phyloP scores from a whole-genome alignment of 2,329 filamentous ascomycete species.

The Tolypocladium capitatum region DNA sequence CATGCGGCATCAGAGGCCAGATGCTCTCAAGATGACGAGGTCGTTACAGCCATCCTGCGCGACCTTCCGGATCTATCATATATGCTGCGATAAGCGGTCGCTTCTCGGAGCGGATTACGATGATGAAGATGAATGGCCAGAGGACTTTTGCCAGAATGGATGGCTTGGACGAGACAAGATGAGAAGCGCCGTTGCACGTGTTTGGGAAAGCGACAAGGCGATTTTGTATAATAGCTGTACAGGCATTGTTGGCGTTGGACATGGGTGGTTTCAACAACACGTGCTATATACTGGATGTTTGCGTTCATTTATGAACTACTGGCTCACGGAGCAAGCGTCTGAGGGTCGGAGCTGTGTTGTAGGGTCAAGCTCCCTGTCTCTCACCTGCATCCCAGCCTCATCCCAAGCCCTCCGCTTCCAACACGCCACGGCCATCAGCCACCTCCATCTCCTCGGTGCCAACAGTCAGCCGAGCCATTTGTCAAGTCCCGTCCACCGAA shows the following conservation, averaged over 20 bases:
- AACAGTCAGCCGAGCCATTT: not conserved
- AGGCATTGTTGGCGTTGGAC: not conserved
- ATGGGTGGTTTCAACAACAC: not conserved
- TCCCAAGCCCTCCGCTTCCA: not conserved
- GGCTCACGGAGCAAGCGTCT: not conserved
- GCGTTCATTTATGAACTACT: no score
- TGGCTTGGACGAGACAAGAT: not conserved
- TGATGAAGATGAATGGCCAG: not conserved
- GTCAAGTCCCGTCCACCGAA: no score
- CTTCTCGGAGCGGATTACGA: not conserved
- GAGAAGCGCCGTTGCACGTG: not conserved
- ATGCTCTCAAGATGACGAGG: conserved; percentile 13
- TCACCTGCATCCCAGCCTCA: no score
- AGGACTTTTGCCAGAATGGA: not conserved
- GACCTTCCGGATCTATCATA: conserved; percentile 31
- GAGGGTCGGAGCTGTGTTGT: not conserved
- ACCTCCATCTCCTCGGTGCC: not conserved
- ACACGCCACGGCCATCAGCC: not conserved
- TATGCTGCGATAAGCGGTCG: conserved; percentile 23
- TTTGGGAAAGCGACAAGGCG: not conserved
- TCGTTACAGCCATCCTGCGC: conserved; percentile 21
- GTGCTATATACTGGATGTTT: not conserved
- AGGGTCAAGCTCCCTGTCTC: not conserved
- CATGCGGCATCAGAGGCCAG: not conserved
- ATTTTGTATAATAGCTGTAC: not conserved